These are phyloP conservation scores for Mycena galericulata DNA, from an alignment of 768 basidiomycete genomes.

Conservation along the genomic window DNA sequence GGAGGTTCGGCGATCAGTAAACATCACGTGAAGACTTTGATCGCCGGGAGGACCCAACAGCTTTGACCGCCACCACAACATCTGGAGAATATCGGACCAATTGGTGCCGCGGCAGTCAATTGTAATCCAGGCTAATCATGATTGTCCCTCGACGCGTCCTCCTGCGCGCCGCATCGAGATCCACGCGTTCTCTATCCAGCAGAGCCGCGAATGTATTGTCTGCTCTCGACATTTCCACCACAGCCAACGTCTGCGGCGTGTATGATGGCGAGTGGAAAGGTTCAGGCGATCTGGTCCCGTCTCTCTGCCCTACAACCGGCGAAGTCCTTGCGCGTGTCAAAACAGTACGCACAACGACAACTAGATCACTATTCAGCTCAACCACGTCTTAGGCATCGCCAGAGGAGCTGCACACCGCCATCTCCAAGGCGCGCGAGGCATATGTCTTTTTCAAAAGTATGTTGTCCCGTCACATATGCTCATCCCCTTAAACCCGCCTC, in stretches of 20 bases:
- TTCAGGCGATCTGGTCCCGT: conserved; percentile 75
- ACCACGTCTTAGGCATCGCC: conserved; percentile 66
- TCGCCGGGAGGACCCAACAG: too few relatives aligned
- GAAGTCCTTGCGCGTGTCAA: conserved; percentile 83
- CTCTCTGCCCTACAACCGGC: conserved; percentile 88
- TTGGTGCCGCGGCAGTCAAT: too few relatives aligned
- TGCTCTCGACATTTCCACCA: conserved; percentile 69
- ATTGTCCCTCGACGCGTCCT: conserved; percentile 43
- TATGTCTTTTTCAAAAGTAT: conserved; percentile 72
- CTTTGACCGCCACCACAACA: too few relatives aligned
- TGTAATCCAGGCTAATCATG: conserved; percentile 36
- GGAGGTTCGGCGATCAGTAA: too few relatives aligned
- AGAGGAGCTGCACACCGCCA: conserved; percentile 74
- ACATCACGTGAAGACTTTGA: too few relatives aligned
- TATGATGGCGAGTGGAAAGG: conserved; percentile 89
- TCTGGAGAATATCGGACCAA: too few relatives aligned
- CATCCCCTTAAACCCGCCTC: background rate
- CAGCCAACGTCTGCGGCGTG: conserved; percentile 75
- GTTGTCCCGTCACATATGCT: conserved; percentile 22
- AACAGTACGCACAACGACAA: conserved; percentile 61
- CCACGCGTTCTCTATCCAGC: conserved; percentile 68
- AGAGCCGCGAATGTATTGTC: conserved; percentile 78
- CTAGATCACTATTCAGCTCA: conserved; percentile 24
- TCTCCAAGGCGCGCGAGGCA: conserved; percentile 82
- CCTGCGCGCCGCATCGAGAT: conserved; percentile 22